Conservation (phyloP, 73 alveolate genomes). For the Tetrahymena elliotti region DNA sequence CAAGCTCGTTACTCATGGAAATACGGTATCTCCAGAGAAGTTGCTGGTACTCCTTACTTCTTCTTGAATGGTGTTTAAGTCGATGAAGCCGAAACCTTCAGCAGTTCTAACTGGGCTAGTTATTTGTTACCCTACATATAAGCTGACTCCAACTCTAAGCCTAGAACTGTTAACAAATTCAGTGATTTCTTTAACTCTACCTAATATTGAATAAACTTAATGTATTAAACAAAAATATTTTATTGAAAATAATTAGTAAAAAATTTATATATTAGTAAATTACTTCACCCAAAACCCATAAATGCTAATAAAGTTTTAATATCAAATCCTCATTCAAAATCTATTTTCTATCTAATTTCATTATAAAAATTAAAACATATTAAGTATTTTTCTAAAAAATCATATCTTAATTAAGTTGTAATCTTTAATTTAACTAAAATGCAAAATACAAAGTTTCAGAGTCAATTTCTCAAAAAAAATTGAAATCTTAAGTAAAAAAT, state of each 20-base stretch:
- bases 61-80: conserved; percentile 22
- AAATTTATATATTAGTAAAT: background rate
- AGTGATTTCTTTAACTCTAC: background rate
- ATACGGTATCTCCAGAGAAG: conserved; percentile 32
- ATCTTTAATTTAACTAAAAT: too few species aligned
- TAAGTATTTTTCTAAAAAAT: too few species aligned
- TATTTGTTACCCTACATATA: background rate
- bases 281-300: background rate
- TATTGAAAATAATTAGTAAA: background rate
- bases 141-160: background rate
- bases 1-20: conserved; percentile 34
- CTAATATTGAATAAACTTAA: background rate
- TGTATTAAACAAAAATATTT: background rate
- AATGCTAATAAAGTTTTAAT: background rate
- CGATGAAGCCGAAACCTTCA: conserved; percentile 27
- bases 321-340: background rate
- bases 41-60: conserved; percentile 34
- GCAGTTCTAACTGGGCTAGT: background rate
- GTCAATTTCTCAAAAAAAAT: too few species aligned
- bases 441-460: too few species aligned
- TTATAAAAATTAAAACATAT: too few species aligned
- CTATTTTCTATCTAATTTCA: too few species aligned
- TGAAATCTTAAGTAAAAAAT: too few species aligned
- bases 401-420: too few species aligned
- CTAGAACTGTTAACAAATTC: background rate